A percentile compares a stretch with the other conserved stretches of the same genome.
Conservation (phyloP, 129 eudicot species). For the Sambucus nigra region DNA sequence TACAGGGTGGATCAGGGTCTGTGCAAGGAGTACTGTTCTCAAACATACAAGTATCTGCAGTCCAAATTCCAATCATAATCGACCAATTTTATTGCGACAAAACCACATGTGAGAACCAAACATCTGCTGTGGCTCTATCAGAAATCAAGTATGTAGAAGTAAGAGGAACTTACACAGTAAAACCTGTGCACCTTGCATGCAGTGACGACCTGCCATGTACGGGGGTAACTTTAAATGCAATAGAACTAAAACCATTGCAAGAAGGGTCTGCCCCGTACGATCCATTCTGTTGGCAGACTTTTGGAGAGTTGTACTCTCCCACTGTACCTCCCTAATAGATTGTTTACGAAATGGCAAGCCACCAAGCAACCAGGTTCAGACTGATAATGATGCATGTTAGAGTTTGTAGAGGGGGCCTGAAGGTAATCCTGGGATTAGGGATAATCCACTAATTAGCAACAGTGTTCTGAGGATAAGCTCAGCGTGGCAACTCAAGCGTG, state of each 20-base stretch:
- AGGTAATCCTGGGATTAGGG: too few relatives aligned
- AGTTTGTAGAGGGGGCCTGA: too few relatives aligned
- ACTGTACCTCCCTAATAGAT: slow-evolving; percentile 58
- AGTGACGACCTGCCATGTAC: slow-evolving; percentile 77
- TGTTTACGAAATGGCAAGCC: slow-evolving; percentile 77
- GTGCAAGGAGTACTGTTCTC: slow-evolving; percentile 70
- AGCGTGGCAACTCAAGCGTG: too few relatives aligned
- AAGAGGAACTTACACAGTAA: slow-evolving; percentile 85
- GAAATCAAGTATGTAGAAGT: slow-evolving; percentile 69
- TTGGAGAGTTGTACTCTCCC: slow-evolving; percentile 63
- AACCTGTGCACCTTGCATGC: slow-evolving; percentile 86
- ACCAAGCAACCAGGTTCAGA: slow-evolving; percentile 44
- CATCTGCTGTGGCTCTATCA: slow-evolving; percentile 85
- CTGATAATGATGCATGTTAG: slow-evolving; percentile 47
- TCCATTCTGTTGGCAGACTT: slow-evolving; percentile 83
- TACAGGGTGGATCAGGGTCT: slow-evolving; percentile 95
- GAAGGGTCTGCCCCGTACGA: slow-evolving; percentile 57
- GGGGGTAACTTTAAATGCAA: slow-evolving; percentile 53
- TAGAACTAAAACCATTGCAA: slow-evolving; percentile 57
- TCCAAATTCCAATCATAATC: slow-evolving; percentile 72
- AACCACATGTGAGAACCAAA: slow-evolving; percentile 63
- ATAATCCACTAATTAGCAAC: too few relatives aligned
- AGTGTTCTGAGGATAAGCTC: too few relatives aligned
- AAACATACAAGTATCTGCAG: slow-evolving; percentile 75
- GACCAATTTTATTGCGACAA: slow-evolving; percentile 96